Base-by-base conservation (phyloP, 495 filamentous ascomycete genomes). In the Aspergillus nanangensis region DNA sequence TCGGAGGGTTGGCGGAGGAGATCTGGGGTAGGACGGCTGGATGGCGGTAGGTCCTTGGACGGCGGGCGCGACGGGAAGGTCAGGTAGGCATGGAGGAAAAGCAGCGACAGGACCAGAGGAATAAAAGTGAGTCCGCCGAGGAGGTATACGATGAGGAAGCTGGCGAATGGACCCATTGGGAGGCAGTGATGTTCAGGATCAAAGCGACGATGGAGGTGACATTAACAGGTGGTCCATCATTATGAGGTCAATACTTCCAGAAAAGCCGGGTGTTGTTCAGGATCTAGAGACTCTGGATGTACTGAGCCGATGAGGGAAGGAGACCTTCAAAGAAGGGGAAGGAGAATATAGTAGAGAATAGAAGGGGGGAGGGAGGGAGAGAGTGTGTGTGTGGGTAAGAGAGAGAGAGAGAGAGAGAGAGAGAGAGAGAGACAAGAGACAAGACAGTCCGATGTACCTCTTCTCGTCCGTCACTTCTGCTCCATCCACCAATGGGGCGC, bases 91-190 rank as follows among this genome's bases (percentile, higher is more conserved):
- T 88, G 80, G 21, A 86, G 61, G 17, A 93, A 57, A 29, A 90
- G 31, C 23, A 78, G 60, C n/a, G 62, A 63, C 37, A 92, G 48
- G 48, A 92, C 37, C 4, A 95, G 69, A 32, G 93, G 94, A 44
- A 96, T 57, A 52, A 98, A 91, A 20, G 90, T 95, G 55, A 97
- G 64, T 58, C 92, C 94, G 63, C 94, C 94, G 50, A 96, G 65
- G 48, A 95, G 52, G 74, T 96, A 97, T 56, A 84, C 72, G 53
- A 86, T 57, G 50, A 93, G 69, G 57, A 94, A 82, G 48, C 69
- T 70, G 48, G 77, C 72, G 74, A 89, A 77, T 51, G 74, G 73
- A 77, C 82, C 84, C 83, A 86, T 89, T 61, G 53, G 61, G 65
- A 63, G 55, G 47, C 46, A 45, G 60, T 57, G 46, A 35, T 20